Conservation (phyloP, 2,329 filamentous ascomycete species). For the Tolypocladium nubicola region DNA sequence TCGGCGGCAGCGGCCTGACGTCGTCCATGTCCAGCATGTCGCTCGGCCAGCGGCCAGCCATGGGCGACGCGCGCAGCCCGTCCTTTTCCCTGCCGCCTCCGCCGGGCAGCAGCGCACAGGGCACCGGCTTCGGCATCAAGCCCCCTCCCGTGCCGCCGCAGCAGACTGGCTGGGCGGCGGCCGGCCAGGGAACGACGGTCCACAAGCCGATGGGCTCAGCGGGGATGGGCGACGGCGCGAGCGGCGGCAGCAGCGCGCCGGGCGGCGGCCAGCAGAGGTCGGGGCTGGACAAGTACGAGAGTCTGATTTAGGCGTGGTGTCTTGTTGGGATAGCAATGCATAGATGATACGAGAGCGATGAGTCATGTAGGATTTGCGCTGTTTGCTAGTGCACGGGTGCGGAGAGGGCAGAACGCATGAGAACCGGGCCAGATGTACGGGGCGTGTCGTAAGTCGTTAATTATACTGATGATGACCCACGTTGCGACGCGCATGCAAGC, state of each 20-base stretch:
- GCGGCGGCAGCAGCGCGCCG: constrained; percentile 15
- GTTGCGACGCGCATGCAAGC: neutral
- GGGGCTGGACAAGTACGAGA: constrained; percentile 59
- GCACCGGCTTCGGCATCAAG: constrained; percentile 35
- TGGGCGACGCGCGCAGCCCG: constrained; percentile 22
- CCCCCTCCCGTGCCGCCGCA: constrained; percentile 28
- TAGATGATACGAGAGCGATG: neutral
- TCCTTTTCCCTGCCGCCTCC: constrained; percentile 51
- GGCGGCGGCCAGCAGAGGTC: constrained; percentile 26
- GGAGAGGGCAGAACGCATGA: neutral
- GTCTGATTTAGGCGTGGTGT: constrained; percentile 38
- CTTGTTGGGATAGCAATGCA: neutral
- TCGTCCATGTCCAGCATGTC: constrained; percentile 38
- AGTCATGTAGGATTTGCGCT: neutral
- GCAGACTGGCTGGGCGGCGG: constrained; percentile 9
- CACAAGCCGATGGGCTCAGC: constrained; percentile 6
- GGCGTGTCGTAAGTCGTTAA: neutral
- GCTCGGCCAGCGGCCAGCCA: constrained; percentile 30
- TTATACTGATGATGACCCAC: neutral
- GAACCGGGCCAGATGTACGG: neutral
- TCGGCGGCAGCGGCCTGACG: constrained; percentile 20
- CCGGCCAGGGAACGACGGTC: constrained; percentile 10
- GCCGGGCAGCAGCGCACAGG: constrained; percentile 22
- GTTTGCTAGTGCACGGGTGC: neutral
- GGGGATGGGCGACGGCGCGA: constrained; percentile 14